A percentile compares a stretch with the other conserved stretches of the same genome.
Conservation (phyloP, 2,329 filamentous ascomycete genomes). For the Cytospora schulzeri region DNA sequence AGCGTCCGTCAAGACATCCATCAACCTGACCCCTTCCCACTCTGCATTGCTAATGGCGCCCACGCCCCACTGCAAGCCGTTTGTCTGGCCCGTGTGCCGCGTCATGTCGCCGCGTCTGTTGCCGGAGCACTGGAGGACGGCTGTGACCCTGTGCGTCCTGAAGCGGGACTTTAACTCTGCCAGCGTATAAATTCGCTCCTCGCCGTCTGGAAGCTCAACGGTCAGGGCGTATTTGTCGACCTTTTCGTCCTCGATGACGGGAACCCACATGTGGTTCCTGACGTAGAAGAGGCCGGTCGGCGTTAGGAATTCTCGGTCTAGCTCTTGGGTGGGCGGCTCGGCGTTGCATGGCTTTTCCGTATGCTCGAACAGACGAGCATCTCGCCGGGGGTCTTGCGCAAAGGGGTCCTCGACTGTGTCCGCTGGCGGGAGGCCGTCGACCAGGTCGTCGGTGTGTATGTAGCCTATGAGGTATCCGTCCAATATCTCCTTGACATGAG, state of each 20-base stretch:
- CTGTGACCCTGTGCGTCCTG: slow-evolving; percentile 52
- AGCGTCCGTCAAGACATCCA: slow-evolving; percentile 58
- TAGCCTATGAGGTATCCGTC: slow-evolving; percentile 66
- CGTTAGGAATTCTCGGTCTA: slow-evolving; percentile 55
- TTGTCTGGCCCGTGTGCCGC: slow-evolving; percentile 48
- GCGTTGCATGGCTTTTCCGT: slow-evolving; percentile 63
- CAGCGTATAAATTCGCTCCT: slow-evolving; percentile 54
- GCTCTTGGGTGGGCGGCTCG: slow-evolving; percentile 55
- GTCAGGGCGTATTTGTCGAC: slow-evolving; percentile 49
- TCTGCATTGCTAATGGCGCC: slow-evolving; percentile 63
- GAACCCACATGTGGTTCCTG: slow-evolving; percentile 67
- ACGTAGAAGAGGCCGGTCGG: slow-evolving; percentile 60
- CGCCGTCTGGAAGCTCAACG: slow-evolving; percentile 59
- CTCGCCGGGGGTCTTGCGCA: slow-evolving; percentile 53
- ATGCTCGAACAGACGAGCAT: slow-evolving; percentile 52
- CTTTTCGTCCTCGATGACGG: slow-evolving; percentile 43
- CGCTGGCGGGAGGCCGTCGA: slow-evolving; percentile 56
- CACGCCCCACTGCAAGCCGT: slow-evolving; percentile 61
- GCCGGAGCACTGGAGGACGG: slow-evolving; percentile 62
- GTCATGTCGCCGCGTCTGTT: slow-evolving; percentile 64
- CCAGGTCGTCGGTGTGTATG: slow-evolving; percentile 60
- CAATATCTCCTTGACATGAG: slow-evolving; percentile 66
- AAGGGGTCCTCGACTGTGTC: slow-evolving; percentile 64
- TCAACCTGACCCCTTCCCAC: slow-evolving; percentile 59
- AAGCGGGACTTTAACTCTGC: slow-evolving; percentile 57